Percentiles rank a stretch among this genome's conserved stretches.
Conservation (phyloP, 2,329 filamentous ascomycete genomes). For the Mariannaea sp. region DNA sequence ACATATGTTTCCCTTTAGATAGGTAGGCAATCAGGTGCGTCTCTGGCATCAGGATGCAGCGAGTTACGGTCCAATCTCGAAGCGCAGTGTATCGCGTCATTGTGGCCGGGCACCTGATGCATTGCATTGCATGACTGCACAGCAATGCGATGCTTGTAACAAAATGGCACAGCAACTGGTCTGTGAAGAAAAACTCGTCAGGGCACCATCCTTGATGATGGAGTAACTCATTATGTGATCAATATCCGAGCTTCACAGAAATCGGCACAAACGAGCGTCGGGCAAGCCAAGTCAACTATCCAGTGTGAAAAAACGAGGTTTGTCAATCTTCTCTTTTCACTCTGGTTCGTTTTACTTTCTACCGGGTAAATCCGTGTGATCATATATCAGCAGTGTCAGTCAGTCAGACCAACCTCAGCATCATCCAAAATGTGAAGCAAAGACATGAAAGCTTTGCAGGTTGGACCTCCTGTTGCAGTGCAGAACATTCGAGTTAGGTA, state of each 20-base stretch:
- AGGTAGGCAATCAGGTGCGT: conserved; percentile 25
- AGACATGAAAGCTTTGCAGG: background rate
- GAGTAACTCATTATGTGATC: conserved; percentile 18
- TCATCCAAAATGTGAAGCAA: background rate
- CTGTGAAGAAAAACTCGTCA: conserved; percentile 32
- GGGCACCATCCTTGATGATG: conserved; percentile 13
- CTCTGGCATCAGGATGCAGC: conserved; percentile 30
- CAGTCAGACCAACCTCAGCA: background rate
- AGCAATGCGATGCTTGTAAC: conserved; percentile 34
- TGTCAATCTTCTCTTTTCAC: no score
- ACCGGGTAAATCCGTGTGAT: no score
- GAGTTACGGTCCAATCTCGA: conserved; percentile 31
- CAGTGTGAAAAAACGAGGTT: no score
- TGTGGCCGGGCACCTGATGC: conserved; percentile 35
- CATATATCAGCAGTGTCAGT: background rate
- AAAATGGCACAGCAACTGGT: conserved; percentile 32
- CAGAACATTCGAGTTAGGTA: background rate
- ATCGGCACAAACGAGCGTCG: conserved; percentile 5
- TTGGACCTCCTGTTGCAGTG: background rate
- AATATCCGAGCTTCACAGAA: conserved; percentile 8
- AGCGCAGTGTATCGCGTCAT: conserved; percentile 38
- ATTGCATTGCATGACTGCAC: conserved; percentile 29
- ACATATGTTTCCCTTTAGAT: conserved; percentile 19
- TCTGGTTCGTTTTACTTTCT: no score
- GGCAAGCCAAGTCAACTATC: no score